Evolutionary conservation across 192 early-diverging fungal genomes (phyloP), one percentile per base, ranked within the genome.

Genomic region (Cetraspora pellucida): DNA sequence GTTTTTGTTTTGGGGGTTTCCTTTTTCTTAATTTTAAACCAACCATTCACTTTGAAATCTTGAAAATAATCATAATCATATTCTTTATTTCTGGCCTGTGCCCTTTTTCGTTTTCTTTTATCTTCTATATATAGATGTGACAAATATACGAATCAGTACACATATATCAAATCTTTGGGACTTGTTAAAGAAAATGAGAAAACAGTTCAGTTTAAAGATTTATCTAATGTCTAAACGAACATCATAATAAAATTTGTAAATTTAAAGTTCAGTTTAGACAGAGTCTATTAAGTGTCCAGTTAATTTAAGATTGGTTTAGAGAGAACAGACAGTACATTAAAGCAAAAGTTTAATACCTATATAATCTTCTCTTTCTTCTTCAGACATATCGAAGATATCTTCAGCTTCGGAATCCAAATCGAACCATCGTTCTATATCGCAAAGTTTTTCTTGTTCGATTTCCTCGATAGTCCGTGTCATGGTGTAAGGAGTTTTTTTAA

Each of bases 331-430:
- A 55, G 7, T 49, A 30, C 21, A n/a, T n/a, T 17, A 8, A 11
- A 30, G 47, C 25, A 19, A 55, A 74, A 43, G 43, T 21, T 54
- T 60, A 10, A 28, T 81, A 86, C 84, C 87, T 28, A 90, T 59
- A 76, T 82, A 87, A 21, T 77, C 58, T 23, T 80, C 79, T 25
- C 87, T 77, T 61, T 91, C 88, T 31, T 87, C 86, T 45, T 88
- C 87, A 37, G 84, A 80, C 85, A 89, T 84, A 14, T 81, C 77
- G 60, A 83, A 88, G 44, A 88, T 47, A 9, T 79, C 16, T 52
- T 90, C 89, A 59, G 88, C 88, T 43, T 89, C 88, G 13, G 87
- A 87, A 58, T 89, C 87, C 52, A 91, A 75, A 79, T 91, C 90
- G 16, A 44, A 65, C 77, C 82, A 92, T 28, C 91, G 86, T 47